Evolutionary conservation across 2,329 filamentous ascomycete species (phyloP), one percentile per base, ranked within the genome.

Genomic region (Aspergillus costaricaensis): DNA sequence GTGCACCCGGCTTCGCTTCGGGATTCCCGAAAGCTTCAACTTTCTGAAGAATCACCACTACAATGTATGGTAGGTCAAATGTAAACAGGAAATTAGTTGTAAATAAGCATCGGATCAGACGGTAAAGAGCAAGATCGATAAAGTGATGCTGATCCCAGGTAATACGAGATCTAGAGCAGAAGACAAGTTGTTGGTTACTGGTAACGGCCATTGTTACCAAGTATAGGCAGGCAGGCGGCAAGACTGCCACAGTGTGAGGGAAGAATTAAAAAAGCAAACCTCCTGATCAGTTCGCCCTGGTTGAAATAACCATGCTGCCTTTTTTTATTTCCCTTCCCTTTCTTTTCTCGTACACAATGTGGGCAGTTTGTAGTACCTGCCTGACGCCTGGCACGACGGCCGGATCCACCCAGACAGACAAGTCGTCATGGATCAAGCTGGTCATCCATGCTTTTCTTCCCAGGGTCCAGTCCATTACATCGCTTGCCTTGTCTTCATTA

Each of bases 91-190:
- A 25, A 52, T 30, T 41, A n/a, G 23, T n/a, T 17, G 52, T 23
- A n/a, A 55, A 44, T 38, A 55, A 47, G 52, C 52, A 39, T 55
- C 52, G 23, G 25, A 32, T 12, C 21, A 47, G 52, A 55, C 38
- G 21, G 52, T 44, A 25, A 27, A 44, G 12, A 41, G n/a, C 19
- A 14, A 38, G 30, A 44, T 55, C 52, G 38, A 55, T 49, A 49
- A 55, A 55, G 52, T 44, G 38, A 55, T 55, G 52, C 52, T 55
- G 52, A 55, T 55, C 52, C 32, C 52, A 17, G 14, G 47, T 57
- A 57, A 57, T 57, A 57, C 47, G 55, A 57, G 55, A 51, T 50
- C 17, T 21, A 50, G 14, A 15, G 55, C 36, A 44, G 32, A 36
- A 36, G 10, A 14, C 4, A 14, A 14, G 32, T 36, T 36, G 32